Conservation (phyloP, 2,329 filamentous ascomycete genomes). For the Pyrenochaeta sp. region DNA sequence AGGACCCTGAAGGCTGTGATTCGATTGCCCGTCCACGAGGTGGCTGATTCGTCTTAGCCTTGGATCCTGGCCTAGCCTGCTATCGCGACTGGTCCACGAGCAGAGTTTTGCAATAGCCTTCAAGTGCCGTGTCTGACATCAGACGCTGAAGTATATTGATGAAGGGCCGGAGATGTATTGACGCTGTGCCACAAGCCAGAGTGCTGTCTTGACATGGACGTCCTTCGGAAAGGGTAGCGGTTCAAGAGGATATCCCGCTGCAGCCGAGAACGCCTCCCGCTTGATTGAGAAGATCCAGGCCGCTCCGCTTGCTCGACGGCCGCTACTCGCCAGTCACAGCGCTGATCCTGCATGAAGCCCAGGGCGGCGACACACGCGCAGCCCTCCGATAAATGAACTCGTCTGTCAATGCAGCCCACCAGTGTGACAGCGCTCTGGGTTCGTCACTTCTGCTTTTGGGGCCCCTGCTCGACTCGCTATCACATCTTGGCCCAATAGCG, state of each 20-base stretch:
- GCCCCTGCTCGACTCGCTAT: slow-evolving; percentile 40
- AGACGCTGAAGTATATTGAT: slow-evolving; percentile 14
- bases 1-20: slow-evolving; percentile 34
- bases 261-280: slow-evolving; percentile 46
- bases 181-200: slow-evolving; percentile 22
- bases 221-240: slow-evolving; percentile 22
- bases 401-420: slow-evolving; percentile 32
- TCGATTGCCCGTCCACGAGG: slow-evolving; percentile 33
- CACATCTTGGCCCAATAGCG: slow-evolving; percentile 52
- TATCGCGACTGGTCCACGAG: slow-evolving; percentile 7
- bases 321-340: slow-evolving; percentile 38
- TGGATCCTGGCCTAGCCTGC: slow-evolving; percentile 18
- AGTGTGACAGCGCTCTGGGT: slow-evolving; percentile 37
- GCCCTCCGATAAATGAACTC: slow-evolving; percentile 25
- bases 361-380: slow-evolving; percentile 18
- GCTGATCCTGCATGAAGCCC: slow-evolving; percentile 30
- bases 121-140: slow-evolving; percentile 23
- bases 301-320: slow-evolving; percentile 32
- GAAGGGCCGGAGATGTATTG: neutral
- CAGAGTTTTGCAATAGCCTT: slow-evolving; percentile 10
- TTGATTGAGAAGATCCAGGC: slow-evolving; percentile 27
- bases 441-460: slow-evolving; percentile 30
- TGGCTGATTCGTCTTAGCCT: slow-evolving; percentile 29
- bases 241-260: slow-evolving; percentile 39
- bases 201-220: slow-evolving; percentile 5